Percentiles rank a stretch among this genome's conserved stretches.
These are phyloP conservation scores for Microsporum audouinii DNA, from an alignment of 2,329 filamentous ascomycete genomes.

Conservation along the genomic window DNA sequence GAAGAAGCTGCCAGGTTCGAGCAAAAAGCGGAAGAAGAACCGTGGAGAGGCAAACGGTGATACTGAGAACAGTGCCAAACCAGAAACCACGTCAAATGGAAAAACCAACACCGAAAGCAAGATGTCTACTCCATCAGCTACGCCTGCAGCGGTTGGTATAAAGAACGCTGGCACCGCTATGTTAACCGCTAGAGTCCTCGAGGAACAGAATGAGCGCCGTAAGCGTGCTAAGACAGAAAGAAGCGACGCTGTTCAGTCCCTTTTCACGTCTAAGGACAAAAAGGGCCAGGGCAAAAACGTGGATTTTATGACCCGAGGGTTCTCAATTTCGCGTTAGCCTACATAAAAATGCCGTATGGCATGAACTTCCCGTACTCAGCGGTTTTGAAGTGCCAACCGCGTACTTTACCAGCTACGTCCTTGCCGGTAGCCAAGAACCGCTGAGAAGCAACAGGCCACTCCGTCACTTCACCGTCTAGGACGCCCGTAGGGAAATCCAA, in stretches of 20 bases:
- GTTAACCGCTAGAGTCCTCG: constrained; percentile 73
- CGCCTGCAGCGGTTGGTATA: constrained; percentile 47
- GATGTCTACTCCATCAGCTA: constrained; percentile 25
- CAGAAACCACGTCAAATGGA: constrained; percentile 12
- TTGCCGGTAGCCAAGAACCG: no score
- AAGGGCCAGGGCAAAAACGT: constrained; percentile 33
- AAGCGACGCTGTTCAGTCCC: constrained; percentile 45
- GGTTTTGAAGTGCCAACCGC: no score
- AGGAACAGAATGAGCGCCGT: constrained; percentile 72
- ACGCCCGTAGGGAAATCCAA: no score
- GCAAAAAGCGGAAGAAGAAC: constrained; percentile 62
- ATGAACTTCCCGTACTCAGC: background rate
- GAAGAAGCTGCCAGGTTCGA: constrained; percentile 58
- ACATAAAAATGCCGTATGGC: background rate
- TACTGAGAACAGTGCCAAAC: background rate
- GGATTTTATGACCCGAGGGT: constrained; percentile 51
- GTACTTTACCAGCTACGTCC: no score
- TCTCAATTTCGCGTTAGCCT: constrained; percentile 28
- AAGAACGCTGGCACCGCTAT: constrained; percentile 81
- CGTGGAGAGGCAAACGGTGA: constrained; percentile 25
- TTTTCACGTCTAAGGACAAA: constrained; percentile 40
- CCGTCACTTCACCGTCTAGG: no score
- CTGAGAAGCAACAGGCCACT: no score
- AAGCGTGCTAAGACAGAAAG: constrained; percentile 62
- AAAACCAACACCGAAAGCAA: constrained; percentile 15